Evolutionary conservation across 2,329 filamentous ascomycete species (phyloP), one percentile per base, ranked within the genome.

Genomic region (Hypoxylon sp.): DNA sequence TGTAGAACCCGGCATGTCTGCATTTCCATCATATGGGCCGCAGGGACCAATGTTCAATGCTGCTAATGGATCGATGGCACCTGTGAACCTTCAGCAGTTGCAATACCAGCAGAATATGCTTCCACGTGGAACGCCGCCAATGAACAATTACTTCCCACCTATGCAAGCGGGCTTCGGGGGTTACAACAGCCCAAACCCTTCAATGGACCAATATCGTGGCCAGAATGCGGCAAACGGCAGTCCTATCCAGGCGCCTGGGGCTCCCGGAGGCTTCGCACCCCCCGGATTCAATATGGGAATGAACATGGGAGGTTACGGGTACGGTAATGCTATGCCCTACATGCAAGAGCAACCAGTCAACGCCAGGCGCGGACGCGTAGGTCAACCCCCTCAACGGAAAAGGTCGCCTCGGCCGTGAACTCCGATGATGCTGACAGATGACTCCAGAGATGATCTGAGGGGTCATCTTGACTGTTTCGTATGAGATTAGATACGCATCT

Each of bases 41-140:
- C 86, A 86, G 73, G 81, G 80, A 49, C 80, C 84, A 48, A 84
- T 89, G 80, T 90, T 84, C 77, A 83, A 81, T 61, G 77, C 80
- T 5, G 75, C 80, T 28, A 82, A 80, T 70, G 80, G 81, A 28
- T 80, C 83, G 41, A 82, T 88, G 68, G 75, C 79, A 28, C 81
- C 85, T 48, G 83, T 83, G 69, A 83, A 81, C 71, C 76, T 89
- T 65, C 84, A 87, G 74, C 86, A 85, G 71, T 75, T 89, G 71
- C 86, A 88, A 68, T 89, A 87, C 74, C 87, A 89, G 75, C 87
- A 89, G 75, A 82, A 76, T 73, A 83, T 89, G 80, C 82, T 90
- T 77, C 82, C 82, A 50, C 83, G 87, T 17, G 83, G 82, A 7
- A 79, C 80, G 1, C 85, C 86, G 11, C 84, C 84, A 9, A 84